These are phyloP conservation scores for Aspergillus hancockii DNA, from an alignment of 495 filamentous ascomycete genomes.

Conservation along the genomic window DNA sequence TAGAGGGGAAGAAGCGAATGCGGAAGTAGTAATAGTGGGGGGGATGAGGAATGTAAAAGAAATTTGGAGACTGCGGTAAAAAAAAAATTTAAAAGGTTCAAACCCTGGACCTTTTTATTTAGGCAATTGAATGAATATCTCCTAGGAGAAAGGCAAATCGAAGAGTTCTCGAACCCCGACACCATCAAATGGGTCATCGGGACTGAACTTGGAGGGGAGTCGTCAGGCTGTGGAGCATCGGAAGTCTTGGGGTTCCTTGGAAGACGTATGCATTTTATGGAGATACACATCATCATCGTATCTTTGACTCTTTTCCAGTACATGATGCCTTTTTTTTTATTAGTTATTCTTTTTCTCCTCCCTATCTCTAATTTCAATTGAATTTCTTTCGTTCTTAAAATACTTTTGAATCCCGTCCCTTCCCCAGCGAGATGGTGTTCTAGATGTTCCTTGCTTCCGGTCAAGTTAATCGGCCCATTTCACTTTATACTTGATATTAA, in stretches of 20 bases:
- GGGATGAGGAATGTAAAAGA: not conserved
- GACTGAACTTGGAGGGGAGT: slow-evolving; percentile 4
- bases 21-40: not conserved
- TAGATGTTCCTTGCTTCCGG: too few species aligned
- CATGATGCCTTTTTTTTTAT: not conserved
- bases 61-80: slow-evolving; percentile 4
- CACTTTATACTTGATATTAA: too few species aligned
- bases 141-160: slow-evolving; percentile 8
- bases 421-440: too few species aligned
- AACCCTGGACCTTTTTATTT: slow-evolving; percentile 6
- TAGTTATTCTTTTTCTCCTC: not conserved
- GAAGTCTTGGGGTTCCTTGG: slow-evolving; percentile 16
- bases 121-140: slow-evolving; percentile 11
- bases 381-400: too few species aligned
- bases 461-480: too few species aligned
- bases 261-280: slow-evolving; percentile 15
- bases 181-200: slow-evolving; percentile 3
- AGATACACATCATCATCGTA: not conserved
- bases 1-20: slow-evolving; percentile 3
- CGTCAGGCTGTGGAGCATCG: slow-evolving; percentile 19
- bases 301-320: not conserved
- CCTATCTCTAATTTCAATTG: too few species aligned
- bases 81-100: slow-evolving; percentile 12
- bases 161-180: not conserved
- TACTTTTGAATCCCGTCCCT: too few species aligned